Conservation (phyloP, 1,284 basidiomycete species). For the Apiotrichum porosum region DNA sequence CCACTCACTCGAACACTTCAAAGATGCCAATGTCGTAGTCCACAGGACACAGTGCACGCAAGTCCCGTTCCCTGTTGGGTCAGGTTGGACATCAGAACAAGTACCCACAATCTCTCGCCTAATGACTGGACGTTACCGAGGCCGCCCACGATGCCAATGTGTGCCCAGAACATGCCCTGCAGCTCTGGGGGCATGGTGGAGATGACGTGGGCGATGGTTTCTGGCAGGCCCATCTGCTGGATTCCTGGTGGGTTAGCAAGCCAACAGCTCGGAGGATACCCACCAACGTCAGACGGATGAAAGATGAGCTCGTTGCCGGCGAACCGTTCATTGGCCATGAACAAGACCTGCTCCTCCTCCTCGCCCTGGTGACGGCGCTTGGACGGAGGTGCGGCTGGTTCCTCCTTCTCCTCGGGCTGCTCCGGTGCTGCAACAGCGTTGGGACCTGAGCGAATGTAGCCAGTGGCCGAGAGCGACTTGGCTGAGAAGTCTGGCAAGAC, state of each 20-base stretch:
- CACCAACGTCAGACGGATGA: slow-evolving; percentile 80
- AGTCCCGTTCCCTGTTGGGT: slow-evolving; percentile 54
- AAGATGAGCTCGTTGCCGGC: slow-evolving; percentile 84
- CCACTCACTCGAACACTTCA: slow-evolving; percentile 64
- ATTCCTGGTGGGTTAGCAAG: slow-evolving; percentile 54
- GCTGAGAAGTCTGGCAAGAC: slow-evolving; percentile 77
- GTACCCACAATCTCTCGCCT: slow-evolving; percentile 60
- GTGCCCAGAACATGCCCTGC: slow-evolving; percentile 87
- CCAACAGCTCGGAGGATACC: slow-evolving; percentile 19
- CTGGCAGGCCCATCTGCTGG: slow-evolving; percentile 70
- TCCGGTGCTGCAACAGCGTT: slow-evolving; percentile 25
- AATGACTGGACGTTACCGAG: slow-evolving; percentile 71
- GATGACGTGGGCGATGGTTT: slow-evolving; percentile 70
- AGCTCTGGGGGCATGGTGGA: slow-evolving; percentile 66
- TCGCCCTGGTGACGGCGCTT: slow-evolving; percentile 12
- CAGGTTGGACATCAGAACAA: background rate
- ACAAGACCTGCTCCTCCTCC: slow-evolving; percentile 68
- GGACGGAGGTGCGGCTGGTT: background rate
- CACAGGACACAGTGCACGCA: slow-evolving; percentile 70
- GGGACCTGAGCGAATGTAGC: slow-evolving; percentile 57
- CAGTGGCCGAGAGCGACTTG: slow-evolving; percentile 55
- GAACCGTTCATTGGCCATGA: slow-evolving; percentile 86
- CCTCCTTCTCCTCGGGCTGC: slow-evolving; percentile 7
- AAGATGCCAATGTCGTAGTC: slow-evolving; percentile 69
- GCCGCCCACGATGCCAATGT: slow-evolving; percentile 85